phyloP scores from a whole-genome alignment of 208 protist genomes.

The Acanthamoeba divionensis region DNA sequence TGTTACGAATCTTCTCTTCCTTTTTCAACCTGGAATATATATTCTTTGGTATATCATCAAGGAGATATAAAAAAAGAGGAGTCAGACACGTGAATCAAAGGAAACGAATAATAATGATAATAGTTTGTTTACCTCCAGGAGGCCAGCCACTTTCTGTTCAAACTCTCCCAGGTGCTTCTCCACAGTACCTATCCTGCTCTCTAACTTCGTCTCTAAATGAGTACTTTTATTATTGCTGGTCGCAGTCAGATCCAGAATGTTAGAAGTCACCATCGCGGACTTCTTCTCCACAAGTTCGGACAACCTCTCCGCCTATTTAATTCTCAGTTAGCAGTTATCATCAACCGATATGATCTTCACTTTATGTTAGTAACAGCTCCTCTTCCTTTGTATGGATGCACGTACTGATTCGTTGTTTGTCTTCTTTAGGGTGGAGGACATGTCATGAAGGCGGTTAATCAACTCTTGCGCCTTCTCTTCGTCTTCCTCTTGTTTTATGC shows the following conservation, averaged over 20 bases:
- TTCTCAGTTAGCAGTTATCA: too few species aligned
- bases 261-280: background rate
- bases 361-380: background rate
- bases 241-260: background rate
- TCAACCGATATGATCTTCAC: background rate
- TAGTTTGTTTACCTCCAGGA: background rate
- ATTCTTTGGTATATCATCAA: background rate
- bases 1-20: background rate
- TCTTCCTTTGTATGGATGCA: background rate
- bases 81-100: background rate
- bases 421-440: background rate
- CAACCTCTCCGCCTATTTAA: background rate
- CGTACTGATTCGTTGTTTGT: background rate
- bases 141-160: background rate
- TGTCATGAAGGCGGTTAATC: background rate
- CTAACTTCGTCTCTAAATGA: background rate
- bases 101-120: background rate
- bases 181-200: background rate
- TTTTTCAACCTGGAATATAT: background rate
- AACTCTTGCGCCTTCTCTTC: conserved; percentile 26
- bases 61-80: background rate
- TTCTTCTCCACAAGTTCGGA: background rate
- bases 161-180: background rate
- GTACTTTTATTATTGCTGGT: background rate
- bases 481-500: conserved; percentile 3